Percentiles rank a stretch among this genome's conserved stretches.
Conservation (phyloP, 306 rosid genomes). For the Quercus parvula region DNA sequence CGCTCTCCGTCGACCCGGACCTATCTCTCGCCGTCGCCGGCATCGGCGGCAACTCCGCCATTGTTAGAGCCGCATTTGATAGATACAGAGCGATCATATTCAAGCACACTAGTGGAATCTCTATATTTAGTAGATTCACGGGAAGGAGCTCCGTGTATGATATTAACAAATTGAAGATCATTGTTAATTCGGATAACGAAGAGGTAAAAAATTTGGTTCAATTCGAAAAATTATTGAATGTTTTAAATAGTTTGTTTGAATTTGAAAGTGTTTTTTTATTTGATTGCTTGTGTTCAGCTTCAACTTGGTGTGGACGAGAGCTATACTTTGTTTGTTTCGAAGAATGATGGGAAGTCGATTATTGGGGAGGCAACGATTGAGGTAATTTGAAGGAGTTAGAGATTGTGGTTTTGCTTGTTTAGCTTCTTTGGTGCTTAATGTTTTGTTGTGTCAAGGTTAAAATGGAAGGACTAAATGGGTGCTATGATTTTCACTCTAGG, state of each 20-base stretch:
- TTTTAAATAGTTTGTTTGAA: neutral
- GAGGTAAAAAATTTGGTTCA: constrained; percentile 36
- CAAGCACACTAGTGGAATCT: constrained; percentile 37
- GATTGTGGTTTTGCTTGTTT: neutral
- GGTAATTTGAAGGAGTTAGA: constrained; percentile 34
- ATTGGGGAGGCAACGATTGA: constrained; percentile 60
- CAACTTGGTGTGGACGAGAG: constrained; percentile 95
- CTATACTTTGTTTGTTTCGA: constrained; percentile 58
- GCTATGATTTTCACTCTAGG: neutral
- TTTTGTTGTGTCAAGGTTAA: no score
- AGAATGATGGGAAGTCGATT: constrained; percentile 44
- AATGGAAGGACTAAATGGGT: neutral
- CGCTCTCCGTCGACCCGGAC: constrained; percentile 70
- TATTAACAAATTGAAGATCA: constrained; percentile 46
- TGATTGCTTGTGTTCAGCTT: constrained; percentile 46
- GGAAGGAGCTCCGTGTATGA: constrained; percentile 35
- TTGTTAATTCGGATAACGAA: constrained; percentile 50
- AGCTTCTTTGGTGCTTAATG: neutral
- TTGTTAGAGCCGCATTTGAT: constrained; percentile 60
- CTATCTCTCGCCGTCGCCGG: constrained; percentile 49
- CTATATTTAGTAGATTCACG: constrained; percentile 31
- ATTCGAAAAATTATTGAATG: neutral
- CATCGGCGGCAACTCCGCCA: constrained; percentile 42
- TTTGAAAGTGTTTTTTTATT: constrained; percentile 4
- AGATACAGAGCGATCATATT: constrained; percentile 69